Base-by-base conservation (phyloP, 768 basidiomycete genomes). In the Exsudoporus frostii region DNA sequence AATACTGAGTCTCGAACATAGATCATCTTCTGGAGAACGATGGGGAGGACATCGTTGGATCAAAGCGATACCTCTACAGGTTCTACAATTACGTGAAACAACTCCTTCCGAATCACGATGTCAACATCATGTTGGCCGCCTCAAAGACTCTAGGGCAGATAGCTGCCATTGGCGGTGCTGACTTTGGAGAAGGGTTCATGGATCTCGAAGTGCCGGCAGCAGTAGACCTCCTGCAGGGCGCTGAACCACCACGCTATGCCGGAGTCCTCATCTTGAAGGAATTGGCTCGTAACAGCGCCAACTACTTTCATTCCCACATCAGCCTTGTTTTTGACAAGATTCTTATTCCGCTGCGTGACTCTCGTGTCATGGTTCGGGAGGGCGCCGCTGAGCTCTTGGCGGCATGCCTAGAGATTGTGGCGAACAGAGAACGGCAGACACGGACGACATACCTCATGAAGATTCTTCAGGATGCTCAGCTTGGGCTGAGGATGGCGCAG, bases 181-280 rank as follows among this genome's bases (percentile, higher is more conserved):
- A 85, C 24, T 90, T 95, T 63, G 91, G 90, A 55, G 92, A 95
- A 63, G 78, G 83, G 4, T 93, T 95, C 63, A 92, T 96, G 81
- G 88, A 92, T 58, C 86, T 81, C 54, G 92, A 97, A 65, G 89
- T 96, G 7, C 90, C 86, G 41, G 84, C 83, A 14, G 90, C 92
- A 6, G 86, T 94, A 29, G 87, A 86, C 58, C 73, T 90, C 54
- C 81, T 94, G 52, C 86, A 88, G 54, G 81, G 84, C 47, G 70
- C 79, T 51, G 96, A 98, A 66, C 80, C 87, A 25, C 86, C 88
- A 2, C 81, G 96, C 50, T 96, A 97, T 71, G 92, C 92, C 0
- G 95, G 94, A 1, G 94, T 98, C 2, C 81, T 98, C 48, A 90
- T 98, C 45, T 71, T 98, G 36, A 95, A 95, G 72, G 95, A 97